Evolutionary conservation across 164 flowering plant genomes (phyloP), one percentile per base, ranked within the genome.

Genomic region (Liriodendron chinense): DNA sequence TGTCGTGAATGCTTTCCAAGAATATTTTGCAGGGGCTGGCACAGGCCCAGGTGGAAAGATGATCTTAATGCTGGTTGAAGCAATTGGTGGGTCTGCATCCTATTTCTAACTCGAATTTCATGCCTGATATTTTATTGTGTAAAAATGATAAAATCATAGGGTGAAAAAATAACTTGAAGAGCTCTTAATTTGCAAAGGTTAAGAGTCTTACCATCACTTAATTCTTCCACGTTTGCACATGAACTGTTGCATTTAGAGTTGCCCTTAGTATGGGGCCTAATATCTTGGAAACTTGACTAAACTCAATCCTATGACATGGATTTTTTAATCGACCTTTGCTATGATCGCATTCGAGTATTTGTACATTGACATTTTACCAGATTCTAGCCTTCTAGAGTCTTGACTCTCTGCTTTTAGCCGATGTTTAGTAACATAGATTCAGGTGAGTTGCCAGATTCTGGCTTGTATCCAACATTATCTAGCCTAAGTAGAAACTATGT

Each of bases 41-140:
- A 47, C 65, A 20, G 73, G 66, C 28, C 20, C 80, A 74, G 84
- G 83, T 9, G 82, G 83, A 68, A 89, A 83, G 81, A 86, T 84
- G 78, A 86, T 89, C 59, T n/a, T 80, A 43, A 28, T 80, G 79
- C 84, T 92, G 56, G 87, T 90, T 57, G 93, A 92, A 80, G 93
- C 97, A 49, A 85, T 91, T 74, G 97, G 97, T 92, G 73, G 56
- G 90, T 23, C 25, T 26, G 59, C 5, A 18, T 7, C 47, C 25
- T 13, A 16, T 47, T 77, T 9, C 49, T 21, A 18, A 20, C 13
- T 8, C 25, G 20, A 22, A 10, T 18, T 62, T 62, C 65, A 61
- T 5, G 9, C 22, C 64, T 7, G 7, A 16, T 61, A 22, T 61
- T 61, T 61, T 61, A 18, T 16, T 18, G 10, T 8, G 22, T 61